Evolutionary conservation across 352 stramenopile genomes (phyloP), one percentile per base, ranked within the genome.

Genomic region (Pythium coloratum): DNA sequence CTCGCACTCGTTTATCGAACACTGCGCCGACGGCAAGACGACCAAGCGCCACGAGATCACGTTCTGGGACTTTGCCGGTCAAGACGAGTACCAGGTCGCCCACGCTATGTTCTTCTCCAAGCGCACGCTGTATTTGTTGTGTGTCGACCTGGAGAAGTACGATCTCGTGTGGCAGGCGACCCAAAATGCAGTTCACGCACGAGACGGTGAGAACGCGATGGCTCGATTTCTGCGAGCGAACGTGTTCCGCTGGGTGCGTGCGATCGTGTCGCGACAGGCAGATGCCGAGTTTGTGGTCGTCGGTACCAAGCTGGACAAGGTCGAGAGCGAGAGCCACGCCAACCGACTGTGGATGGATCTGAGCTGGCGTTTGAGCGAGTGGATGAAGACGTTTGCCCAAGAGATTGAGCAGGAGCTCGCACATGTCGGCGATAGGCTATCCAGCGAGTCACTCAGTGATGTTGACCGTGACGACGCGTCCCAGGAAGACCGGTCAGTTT

Each of bases 211-310:
- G 34, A 26, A 57, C 28, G 38, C 40, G 12, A 65, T 73, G 55
- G 42, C n/a, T 18, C 53, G 55, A 1, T 73, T 73, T 42, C 1
- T 73, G 16, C 28, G 60, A 0, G 8, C 32, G 0, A 67, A 65
- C 24, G 38, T 73, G 34, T 73, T 66, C 24, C 59, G 66, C 2
- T 73, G 66, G 60, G 54, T 73, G 46, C 66, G 66, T n/a, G 38
- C 38, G 9, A 69, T 73, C 36, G 13, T 62, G 7, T 49, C 60
- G 5, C 54, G 60, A 10, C 58, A 68, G 32, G 28, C 66, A n/a
- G 66, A 73, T 16, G 59, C 66, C 42, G 66, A 73, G 59, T 69
- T 73, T 46, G 49, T 69, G 3, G 46, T 73, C 1, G 49, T 73
- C n/a, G 66, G 66, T 14, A 73, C 66, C 6, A 73, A 73, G 44